phyloP scores from a whole-genome alignment of 306 rosid species.

The Hylodesmum podocarpum region DNA sequence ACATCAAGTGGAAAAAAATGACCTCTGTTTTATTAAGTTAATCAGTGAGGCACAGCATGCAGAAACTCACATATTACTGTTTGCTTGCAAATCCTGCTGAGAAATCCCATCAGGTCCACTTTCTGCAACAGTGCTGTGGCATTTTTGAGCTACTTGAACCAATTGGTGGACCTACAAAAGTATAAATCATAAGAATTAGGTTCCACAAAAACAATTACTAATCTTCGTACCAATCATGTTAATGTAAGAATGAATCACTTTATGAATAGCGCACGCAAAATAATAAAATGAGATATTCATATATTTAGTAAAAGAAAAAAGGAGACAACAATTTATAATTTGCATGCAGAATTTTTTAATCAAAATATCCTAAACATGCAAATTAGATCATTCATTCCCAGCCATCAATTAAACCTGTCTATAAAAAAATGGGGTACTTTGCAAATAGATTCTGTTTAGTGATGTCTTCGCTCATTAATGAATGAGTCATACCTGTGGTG shows the following conservation, averaged over 20 bases:
- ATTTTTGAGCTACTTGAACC: conserved; percentile 90
- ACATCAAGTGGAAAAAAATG: too few species aligned
- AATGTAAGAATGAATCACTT: too few species aligned
- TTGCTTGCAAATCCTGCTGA: conserved; percentile 85
- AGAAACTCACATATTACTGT: conserved; percentile 85
- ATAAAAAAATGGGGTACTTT: neutral
- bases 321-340: too few species aligned
- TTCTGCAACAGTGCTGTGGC: conserved; percentile 84
- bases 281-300: too few species aligned
- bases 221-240: neutral
- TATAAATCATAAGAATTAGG: conserved; percentile 10
- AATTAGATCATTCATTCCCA: neutral
- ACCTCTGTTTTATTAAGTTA: too few species aligned
- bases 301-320: too few species aligned
- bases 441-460: neutral
- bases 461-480: too few species aligned
- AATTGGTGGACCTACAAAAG: conserved; percentile 79
- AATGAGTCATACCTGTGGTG: conserved; percentile 80
- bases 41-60: neutral
- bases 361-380: neutral
- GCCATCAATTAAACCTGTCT: neutral
- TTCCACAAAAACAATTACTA: neutral
- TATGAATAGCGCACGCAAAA: too few species aligned
- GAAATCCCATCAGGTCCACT: conserved; percentile 90
- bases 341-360: neutral